Conservation (phyloP, 106 monocot species). For the Amphibolis antarctica region DNA sequence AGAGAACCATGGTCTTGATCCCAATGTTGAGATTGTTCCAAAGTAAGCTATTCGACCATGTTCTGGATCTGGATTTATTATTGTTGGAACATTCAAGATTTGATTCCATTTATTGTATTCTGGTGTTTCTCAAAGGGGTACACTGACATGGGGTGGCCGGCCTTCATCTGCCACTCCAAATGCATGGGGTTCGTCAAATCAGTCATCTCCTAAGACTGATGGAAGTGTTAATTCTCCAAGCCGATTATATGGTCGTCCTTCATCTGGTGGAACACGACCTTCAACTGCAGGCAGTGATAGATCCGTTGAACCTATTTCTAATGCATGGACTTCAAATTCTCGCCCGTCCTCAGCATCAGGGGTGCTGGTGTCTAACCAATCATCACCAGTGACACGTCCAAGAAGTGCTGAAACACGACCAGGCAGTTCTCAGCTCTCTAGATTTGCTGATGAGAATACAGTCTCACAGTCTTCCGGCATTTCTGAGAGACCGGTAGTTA, state of each 20-base stretch:
- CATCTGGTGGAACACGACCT: slow-evolving; percentile 70
- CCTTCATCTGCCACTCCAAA: slow-evolving; percentile 38
- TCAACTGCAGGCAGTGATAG: slow-evolving; percentile 81
- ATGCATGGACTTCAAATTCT: slow-evolving; percentile 65
- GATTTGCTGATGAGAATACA: slow-evolving; percentile 61
- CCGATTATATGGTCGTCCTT: slow-evolving; percentile 43
- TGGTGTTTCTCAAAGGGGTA: slow-evolving; percentile 50
- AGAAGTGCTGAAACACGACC: slow-evolving; percentile 92
- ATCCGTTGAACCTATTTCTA: slow-evolving; percentile 34
- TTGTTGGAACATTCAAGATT: neutral
- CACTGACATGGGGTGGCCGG: slow-evolving; percentile 79
- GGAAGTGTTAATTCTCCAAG: slow-evolving; percentile 46
- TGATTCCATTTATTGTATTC: neutral
- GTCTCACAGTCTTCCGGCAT: slow-evolving; percentile 28
- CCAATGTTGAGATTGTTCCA: slow-evolving; percentile 96
- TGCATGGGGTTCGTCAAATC: slow-evolving; percentile 56
- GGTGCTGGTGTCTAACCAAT: slow-evolving; percentile 39
- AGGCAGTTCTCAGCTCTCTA: slow-evolving; percentile 70
- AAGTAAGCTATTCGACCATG: slow-evolving; percentile 37
- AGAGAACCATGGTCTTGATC: slow-evolving; percentile 94
- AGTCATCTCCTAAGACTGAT: slow-evolving; percentile 54
- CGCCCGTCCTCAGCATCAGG: slow-evolving; percentile 88
- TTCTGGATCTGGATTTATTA: neutral
- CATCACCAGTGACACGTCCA: slow-evolving; percentile 40
- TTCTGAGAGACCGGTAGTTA: slow-evolving; percentile 36